Evolutionary conservation across 1,284 basidiomycete genomes (phyloP).

Genomic region (Apiotrichum brassicae): DNA sequence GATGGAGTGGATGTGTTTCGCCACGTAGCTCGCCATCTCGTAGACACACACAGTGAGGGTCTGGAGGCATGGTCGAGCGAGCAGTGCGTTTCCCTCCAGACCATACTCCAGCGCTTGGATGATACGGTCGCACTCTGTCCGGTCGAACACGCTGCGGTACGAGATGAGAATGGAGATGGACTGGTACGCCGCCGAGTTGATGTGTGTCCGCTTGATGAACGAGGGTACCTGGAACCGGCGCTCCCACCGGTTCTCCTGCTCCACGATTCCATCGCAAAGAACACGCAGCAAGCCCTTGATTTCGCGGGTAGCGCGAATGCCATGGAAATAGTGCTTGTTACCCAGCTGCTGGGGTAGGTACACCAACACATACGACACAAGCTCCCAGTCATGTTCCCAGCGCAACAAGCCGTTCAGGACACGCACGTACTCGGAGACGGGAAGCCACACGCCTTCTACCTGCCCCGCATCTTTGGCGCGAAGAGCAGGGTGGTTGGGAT

Average conservation of each 20-base stretch:
- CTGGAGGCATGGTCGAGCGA: slow-evolving; percentile 87
- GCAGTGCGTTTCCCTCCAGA: slow-evolving; percentile 62
- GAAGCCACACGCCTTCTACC: slow-evolving; percentile 56
- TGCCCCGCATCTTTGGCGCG: slow-evolving; percentile 50
- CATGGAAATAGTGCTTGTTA: slow-evolving; percentile 97
- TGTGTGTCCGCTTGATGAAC: slow-evolving; percentile 64
- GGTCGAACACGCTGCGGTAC: slow-evolving; percentile 69
- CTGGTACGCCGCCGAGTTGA: slow-evolving; percentile 81
- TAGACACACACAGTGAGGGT: slow-evolving; percentile 83
- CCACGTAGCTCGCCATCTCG: slow-evolving; percentile 79
- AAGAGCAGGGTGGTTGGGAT: slow-evolving; percentile 51
- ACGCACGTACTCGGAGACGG: slow-evolving; percentile 70
- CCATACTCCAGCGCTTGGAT: slow-evolving; percentile 80
- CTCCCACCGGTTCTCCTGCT: slow-evolving; percentile 30
- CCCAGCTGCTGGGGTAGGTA: slow-evolving; percentile 85
- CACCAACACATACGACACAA: slow-evolving; percentile 85
- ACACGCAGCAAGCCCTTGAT: slow-evolving; percentile 61
- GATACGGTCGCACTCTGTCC: slow-evolving; percentile 56
- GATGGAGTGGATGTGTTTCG: slow-evolving; percentile 71
- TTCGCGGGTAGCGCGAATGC: slow-evolving; percentile 64
- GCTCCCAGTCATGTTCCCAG: slow-evolving; percentile 81
- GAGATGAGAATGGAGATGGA: slow-evolving; percentile 82
- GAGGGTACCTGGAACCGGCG: slow-evolving; percentile 46
- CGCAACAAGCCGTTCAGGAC: slow-evolving; percentile 65
- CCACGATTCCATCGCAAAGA: slow-evolving; percentile 55